Evolutionary conservation across 2,329 filamentous ascomycete genomes (phyloP).

Genomic region (Fusarium mangiferae): DNA sequence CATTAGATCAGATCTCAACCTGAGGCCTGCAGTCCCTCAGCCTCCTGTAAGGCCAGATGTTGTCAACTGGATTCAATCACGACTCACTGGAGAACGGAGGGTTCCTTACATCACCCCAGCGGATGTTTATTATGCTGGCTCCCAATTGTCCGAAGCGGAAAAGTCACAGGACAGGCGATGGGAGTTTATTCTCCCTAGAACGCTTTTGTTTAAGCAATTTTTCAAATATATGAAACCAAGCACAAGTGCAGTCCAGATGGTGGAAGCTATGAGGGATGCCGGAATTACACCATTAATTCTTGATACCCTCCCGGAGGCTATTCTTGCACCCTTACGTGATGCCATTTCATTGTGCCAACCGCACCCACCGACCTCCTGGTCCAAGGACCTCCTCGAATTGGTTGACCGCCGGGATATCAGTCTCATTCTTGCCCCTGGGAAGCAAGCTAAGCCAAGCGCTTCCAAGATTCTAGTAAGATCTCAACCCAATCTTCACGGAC

Average conservation of each 20-base stretch:
- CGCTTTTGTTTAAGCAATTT: conserved; percentile 74
- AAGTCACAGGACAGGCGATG: conserved; percentile 53
- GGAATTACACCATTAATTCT: conserved; percentile 75
- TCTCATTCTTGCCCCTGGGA: conserved; percentile 64
- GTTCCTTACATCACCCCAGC: conserved; percentile 55
- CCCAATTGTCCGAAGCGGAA: conserved; percentile 50
- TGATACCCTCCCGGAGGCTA: conserved; percentile 85
- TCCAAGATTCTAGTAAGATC: conserved; percentile 56
- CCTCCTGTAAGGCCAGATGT: conserved; percentile 54
- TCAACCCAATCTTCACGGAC: background rate
- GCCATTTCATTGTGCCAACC: conserved; percentile 85
- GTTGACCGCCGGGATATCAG: conserved; percentile 86
- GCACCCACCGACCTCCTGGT: conserved; percentile 83
- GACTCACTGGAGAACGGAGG: conserved; percentile 53
- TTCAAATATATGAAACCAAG: conserved; percentile 67
- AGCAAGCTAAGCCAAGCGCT: conserved; percentile 45
- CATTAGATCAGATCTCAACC: conserved; percentile 43
- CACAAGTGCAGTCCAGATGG: conserved; percentile 68
- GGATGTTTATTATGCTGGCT: conserved; percentile 57
- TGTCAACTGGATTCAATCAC: conserved; percentile 64
- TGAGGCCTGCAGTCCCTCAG: conserved; percentile 48
- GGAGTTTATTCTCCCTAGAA: conserved; percentile 69
- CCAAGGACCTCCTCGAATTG: conserved; percentile 74
- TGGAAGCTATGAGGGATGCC: conserved; percentile 78
- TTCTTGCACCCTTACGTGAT: conserved; percentile 84